These are phyloP conservation scores for Aspergillus piperis DNA, from an alignment of 2,329 filamentous ascomycete species.

Conservation along the genomic window DNA sequence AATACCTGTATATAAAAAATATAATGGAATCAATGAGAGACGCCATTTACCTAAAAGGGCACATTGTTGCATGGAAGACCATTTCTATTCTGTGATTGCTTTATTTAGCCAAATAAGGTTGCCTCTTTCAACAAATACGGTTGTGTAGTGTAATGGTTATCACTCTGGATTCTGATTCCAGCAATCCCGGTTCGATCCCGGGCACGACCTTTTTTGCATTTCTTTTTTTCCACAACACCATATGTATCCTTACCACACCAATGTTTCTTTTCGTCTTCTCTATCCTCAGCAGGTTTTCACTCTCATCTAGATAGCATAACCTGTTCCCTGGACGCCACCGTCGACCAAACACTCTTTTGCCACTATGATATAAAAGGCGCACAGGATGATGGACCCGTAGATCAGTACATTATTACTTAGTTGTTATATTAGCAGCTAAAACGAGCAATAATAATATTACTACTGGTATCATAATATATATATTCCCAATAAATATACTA, in stretches of 20 bases:
- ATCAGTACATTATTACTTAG: too few relatives aligned
- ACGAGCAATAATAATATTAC: too few relatives aligned
- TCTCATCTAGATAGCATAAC: too few relatives aligned
- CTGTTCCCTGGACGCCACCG: too few relatives aligned
- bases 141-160: conserved; percentile 12
- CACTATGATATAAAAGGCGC: too few relatives aligned
- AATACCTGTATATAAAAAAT: not conserved
- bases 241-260: not conserved
- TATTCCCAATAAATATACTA: not conserved
- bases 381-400: too few relatives aligned
- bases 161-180: conserved; percentile 12
- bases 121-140: not conserved
- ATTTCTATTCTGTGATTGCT: accelerated
- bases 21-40: not conserved
- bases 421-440: too few relatives aligned
- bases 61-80: too few relatives aligned
- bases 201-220: conserved; percentile 6
- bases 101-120: accelerated
- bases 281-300: not conserved
- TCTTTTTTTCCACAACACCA: not conserved
- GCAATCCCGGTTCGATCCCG: conserved; percentile 12
- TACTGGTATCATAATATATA: too few relatives aligned
- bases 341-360: too few relatives aligned
- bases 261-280: not conserved
- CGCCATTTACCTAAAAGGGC: not conserved